Evolutionary conservation across 2,329 filamentous ascomycete genomes (phyloP).

Genomic region (Paraphoma chrysanthemicola): DNA sequence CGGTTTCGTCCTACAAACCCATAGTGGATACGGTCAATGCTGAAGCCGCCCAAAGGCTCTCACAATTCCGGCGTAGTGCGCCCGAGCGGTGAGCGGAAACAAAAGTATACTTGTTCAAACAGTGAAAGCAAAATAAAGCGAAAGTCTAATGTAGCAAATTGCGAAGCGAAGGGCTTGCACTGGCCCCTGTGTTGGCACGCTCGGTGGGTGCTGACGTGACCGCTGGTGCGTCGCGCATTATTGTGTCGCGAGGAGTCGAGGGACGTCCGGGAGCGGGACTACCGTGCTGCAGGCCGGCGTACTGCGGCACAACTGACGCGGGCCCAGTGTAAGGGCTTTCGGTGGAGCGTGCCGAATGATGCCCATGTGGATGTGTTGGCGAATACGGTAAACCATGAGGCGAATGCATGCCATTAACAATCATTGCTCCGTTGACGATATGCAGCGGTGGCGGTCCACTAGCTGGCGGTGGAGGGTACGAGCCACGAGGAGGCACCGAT

Average conservation of each 20-base stretch:
- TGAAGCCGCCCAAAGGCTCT: conserved; percentile 19
- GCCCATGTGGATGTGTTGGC: conserved; percentile 42
- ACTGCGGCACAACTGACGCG: conserved; percentile 30
- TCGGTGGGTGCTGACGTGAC: conserved; percentile 35
- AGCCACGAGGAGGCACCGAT: conserved; percentile 32
- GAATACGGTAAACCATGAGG: conserved; percentile 46
- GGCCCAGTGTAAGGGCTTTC: conserved; percentile 45
- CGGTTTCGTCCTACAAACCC: too few species aligned
- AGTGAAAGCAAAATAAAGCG: conserved; percentile 14
- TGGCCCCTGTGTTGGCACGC: conserved; percentile 47
- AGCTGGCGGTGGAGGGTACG: conserved; percentile 36
- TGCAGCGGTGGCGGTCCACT: conserved; percentile 41
- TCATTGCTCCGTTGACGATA: conserved; percentile 38
- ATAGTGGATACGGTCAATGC: conserved; percentile 12
- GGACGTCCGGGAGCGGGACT: conserved; percentile 43
- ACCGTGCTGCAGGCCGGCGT: conserved; percentile 37
- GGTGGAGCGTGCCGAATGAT: conserved; percentile 43
- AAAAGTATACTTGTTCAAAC: conserved; percentile 9
- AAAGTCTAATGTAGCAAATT: conserved; percentile 53
- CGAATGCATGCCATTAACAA: conserved; percentile 48
- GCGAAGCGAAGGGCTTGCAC: conserved; percentile 56
- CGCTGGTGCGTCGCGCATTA: conserved; percentile 41
- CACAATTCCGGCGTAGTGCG: conserved; percentile 27
- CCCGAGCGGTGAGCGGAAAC: conserved; percentile 14
- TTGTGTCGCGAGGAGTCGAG: conserved; percentile 42